Evolutionary conservation across 768 basidiomycete species (phyloP).

Genomic region (Leucocoprinus birnbaumii): DNA sequence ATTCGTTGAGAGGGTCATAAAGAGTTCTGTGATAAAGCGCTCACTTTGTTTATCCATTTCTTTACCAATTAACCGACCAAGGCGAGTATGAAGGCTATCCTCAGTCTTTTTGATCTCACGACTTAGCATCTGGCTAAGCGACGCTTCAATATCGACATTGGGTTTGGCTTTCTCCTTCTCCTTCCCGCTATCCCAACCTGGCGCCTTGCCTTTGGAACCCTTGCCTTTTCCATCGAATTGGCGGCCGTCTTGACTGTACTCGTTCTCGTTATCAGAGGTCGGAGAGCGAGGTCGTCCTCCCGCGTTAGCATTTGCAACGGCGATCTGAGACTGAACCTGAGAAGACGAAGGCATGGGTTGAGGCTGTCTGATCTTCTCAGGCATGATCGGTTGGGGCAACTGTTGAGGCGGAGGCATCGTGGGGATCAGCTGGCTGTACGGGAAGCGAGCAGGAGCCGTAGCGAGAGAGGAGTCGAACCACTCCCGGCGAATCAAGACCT

Average conservation of each 20-base stretch:
- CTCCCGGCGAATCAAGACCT: slow-evolving; percentile 81
- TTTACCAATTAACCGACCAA: slow-evolving; percentile 77
- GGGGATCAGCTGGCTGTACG: slow-evolving; percentile 38
- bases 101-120: slow-evolving; percentile 85
- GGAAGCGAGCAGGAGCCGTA: slow-evolving; percentile 59
- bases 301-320: slow-evolving; percentile 14
- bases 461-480: slow-evolving; percentile 75
- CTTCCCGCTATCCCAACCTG: slow-evolving; percentile 26
- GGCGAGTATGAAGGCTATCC: slow-evolving; percentile 70
- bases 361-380: slow-evolving; percentile 16
- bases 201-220: slow-evolving; percentile 43
- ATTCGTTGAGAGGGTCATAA: too few species aligned
- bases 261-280: slow-evolving; percentile 74
- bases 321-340: slow-evolving; percentile 21
- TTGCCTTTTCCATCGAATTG: slow-evolving; percentile 40
- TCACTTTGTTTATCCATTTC: slow-evolving; percentile 90
- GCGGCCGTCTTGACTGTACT: slow-evolving; percentile 56
- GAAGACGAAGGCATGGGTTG: slow-evolving; percentile 19
- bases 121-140: slow-evolving; percentile 55
- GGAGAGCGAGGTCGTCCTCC: slow-evolving; percentile 57
- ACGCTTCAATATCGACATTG: slow-evolving; percentile 43
- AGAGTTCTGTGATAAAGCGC: slow-evolving; percentile 22
- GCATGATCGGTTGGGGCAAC: slow-evolving; percentile 16
- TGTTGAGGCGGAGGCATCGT: slow-evolving; percentile 21
- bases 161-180: slow-evolving; percentile 24